phyloP scores from a whole-genome alignment of 495 filamentous ascomycete genomes.

The Talaromyces thailandensis region DNA sequence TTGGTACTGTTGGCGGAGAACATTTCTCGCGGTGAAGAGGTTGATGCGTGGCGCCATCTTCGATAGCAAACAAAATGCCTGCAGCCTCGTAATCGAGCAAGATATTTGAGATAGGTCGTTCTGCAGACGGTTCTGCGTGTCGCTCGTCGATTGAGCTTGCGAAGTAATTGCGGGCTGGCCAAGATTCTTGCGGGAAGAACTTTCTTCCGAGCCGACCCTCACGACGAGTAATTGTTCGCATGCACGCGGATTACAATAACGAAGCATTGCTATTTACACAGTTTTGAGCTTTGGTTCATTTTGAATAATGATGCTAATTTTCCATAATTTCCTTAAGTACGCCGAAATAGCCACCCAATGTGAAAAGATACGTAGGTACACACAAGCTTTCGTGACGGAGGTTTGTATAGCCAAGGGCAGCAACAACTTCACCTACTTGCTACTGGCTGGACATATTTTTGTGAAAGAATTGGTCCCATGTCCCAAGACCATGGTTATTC shows the following conservation, averaged over 20 bases:
- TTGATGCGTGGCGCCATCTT: conserved; percentile 31
- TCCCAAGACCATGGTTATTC: too few species aligned
- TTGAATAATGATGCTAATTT: neutral
- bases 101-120: neutral
- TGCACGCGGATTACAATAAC: neutral
- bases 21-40: conserved; percentile 27
- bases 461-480: neutral
- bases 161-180: conserved; percentile 7
- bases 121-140: neutral
- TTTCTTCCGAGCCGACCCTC: conserved; percentile 14
- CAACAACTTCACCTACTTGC: neutral
- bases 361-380: neutral
- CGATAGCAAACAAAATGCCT: neutral
- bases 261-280: neutral
- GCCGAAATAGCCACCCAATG: neutral
- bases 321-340: neutral
- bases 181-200: conserved; percentile 10
- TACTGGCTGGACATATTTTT: neutral
- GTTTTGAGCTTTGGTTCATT: neutral
- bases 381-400: neutral
- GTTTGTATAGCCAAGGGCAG: neutral
- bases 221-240: neutral
- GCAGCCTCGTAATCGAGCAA: neutral
- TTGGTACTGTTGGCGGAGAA: conserved; percentile 21
- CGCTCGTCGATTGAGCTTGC: neutral